Percentiles rank a stretch among this genome's conserved stretches.
phyloP scores from a whole-genome alignment of 345 rosid genomes.

The thale cress (Arabidopsis thaliana) region TAIR10.1 NC_003070.9:22901501-22902000 shows the following conservation, averaged over 20 bases:
- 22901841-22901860: constrained; percentile 59
- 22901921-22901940: constrained; percentile 33
- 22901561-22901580: constrained; percentile 63
- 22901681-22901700: constrained; percentile 85
- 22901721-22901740: constrained; percentile 83
- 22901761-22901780: background rate
- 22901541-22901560: constrained; percentile 80
- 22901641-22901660: constrained; percentile 60
- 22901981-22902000: constrained; percentile 27
- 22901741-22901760: constrained; percentile 81
- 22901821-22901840: constrained; percentile 1
- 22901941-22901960: background rate
- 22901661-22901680: constrained; percentile 73
- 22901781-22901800: constrained; percentile 2
- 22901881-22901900: constrained; percentile 80
- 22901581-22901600: background rate
- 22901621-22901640: background rate
- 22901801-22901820: background rate
- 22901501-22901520: constrained; percentile 67
- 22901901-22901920: constrained; percentile 33
- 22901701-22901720: constrained; percentile 81
- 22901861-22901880: constrained; percentile 89
- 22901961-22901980: background rate
- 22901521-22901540: constrained; percentile 83
- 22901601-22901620: background rate